phyloP scores from a whole-genome alignment of 202 grass and related monocot genomes.

The Elaeis oleifera region DNA sequence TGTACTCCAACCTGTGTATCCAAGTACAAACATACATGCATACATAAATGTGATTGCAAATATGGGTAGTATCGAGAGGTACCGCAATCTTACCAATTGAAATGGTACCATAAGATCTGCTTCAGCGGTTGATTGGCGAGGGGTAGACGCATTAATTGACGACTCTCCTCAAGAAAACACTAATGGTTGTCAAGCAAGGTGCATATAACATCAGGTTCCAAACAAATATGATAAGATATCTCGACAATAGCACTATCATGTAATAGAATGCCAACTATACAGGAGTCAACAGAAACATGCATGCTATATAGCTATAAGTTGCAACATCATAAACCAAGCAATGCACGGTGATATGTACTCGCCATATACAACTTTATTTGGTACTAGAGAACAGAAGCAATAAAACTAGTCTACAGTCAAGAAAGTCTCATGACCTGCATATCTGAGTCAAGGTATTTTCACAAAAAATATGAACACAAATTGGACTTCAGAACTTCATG shows the following conservation, averaged over 20 bases:
- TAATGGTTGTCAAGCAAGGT: conserved; percentile 12
- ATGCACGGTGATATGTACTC: no score
- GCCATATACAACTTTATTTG: no score
- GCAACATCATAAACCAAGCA: no score
- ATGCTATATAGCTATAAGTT: no score
- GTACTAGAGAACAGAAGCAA: no score
- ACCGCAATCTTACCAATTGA: conserved; percentile 58
- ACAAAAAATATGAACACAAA: no score
- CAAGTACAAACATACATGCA: conserved; percentile 1
- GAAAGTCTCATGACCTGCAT: no score
- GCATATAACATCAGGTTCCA: neutral
- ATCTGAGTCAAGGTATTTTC: no score
- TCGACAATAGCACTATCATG: neutral
- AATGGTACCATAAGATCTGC: conserved; percentile 94
- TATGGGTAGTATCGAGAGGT: neutral
- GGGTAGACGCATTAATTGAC: conserved; percentile 87
- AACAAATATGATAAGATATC: neutral
- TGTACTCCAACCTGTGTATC: no score
- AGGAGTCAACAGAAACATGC: no score
- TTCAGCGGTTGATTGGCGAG: conserved; percentile 96
- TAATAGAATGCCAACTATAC: no score
- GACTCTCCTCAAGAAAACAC: conserved; percentile 97
- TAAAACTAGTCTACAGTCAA: neutral
- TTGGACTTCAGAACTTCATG: no score
- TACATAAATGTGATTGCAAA: conserved; percentile 9